phyloP scores from a whole-genome alignment of 1,284 basidiomycete species.

The Tylopilus sp. region DNA sequence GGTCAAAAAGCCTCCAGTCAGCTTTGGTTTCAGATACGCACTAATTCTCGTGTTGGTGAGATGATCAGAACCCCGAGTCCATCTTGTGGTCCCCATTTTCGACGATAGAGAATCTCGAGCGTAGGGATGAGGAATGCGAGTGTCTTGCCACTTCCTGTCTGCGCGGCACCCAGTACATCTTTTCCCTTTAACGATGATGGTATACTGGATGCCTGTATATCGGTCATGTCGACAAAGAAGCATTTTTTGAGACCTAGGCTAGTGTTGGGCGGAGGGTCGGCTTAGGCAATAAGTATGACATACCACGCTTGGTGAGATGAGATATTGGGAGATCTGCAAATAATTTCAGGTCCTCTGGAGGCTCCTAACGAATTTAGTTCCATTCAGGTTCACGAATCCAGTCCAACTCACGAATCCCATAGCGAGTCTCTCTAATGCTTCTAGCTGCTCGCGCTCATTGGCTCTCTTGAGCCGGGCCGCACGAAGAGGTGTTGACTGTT shows the following conservation, averaged over 20 bases:
- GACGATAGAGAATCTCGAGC: constrained; percentile 70
- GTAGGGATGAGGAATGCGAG: constrained; percentile 79
- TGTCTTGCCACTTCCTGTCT: constrained; percentile 83
- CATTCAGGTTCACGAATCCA: constrained; percentile 1
- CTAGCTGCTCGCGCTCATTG: constrained; percentile 52
- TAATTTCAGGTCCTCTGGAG: constrained; percentile 42
- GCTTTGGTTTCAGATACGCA: constrained; percentile 35
- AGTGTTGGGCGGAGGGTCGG: neutral
- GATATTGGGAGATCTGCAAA: constrained; percentile 73
- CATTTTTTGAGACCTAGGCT: constrained; percentile 73
- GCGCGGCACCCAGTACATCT: constrained; percentile 75
- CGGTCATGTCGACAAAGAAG: constrained; percentile 84
- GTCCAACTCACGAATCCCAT: constrained; percentile 53
- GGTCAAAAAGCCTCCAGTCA: constrained; percentile 5
- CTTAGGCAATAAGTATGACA: constrained; percentile 11
- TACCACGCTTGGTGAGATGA: constrained; percentile 63
- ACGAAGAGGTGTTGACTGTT: constrained; percentile 12
- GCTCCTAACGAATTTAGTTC: constrained; percentile 38
- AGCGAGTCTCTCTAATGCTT: constrained; percentile 51
- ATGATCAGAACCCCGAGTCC: constrained; percentile 92
- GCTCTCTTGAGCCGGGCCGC: constrained; percentile 41
- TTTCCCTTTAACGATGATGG: constrained; percentile 62
- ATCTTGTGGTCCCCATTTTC: constrained; percentile 78
- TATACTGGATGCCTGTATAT: constrained; percentile 68
- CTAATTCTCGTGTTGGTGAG: constrained; percentile 92